Conservation (phyloP, 2,329 filamentous ascomycete genomes). For the Xylariaceae sp. region DNA sequence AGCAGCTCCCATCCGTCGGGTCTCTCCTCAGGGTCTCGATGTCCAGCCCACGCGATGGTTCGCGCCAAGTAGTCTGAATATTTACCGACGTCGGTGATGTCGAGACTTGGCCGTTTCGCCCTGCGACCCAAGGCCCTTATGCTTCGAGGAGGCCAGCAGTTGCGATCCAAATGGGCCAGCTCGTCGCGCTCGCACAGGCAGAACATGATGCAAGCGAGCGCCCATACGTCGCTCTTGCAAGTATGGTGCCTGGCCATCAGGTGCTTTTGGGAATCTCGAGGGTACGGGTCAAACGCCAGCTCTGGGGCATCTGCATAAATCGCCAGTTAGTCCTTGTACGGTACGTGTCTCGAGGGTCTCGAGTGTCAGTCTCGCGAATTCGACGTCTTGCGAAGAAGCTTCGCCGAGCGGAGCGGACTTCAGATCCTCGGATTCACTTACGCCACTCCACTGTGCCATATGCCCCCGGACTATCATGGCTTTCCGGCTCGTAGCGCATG, state of each 20-base stretch:
- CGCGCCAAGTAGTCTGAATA: constrained; percentile 20
- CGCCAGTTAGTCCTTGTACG: background rate
- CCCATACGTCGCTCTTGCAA: constrained; percentile 17
- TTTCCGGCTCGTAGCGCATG: constrained; percentile 1
- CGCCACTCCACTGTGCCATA: constrained; percentile 2
- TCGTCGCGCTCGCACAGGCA: constrained; percentile 18
- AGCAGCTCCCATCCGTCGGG: constrained; percentile 11
- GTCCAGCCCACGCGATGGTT: constrained; percentile 15
- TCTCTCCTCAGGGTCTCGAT: constrained; percentile 8
- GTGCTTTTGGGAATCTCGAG: background rate
- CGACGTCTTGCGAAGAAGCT: background rate
- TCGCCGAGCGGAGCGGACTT: background rate
- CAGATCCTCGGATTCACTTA: background rate
- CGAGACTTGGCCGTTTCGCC: constrained; percentile 9
- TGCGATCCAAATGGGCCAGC: constrained; percentile 15
- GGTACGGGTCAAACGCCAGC: constrained; percentile 16
- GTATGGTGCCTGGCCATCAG: constrained; percentile 14
- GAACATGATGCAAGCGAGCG: constrained; percentile 14
- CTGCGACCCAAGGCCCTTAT: constrained; percentile 10
- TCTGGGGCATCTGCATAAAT: constrained; percentile 14
- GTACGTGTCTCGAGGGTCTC: background rate
- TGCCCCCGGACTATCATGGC: background rate
- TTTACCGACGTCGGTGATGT: constrained; percentile 6
- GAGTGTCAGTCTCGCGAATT: background rate
- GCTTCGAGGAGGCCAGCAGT: constrained; percentile 12